Base-by-base conservation (phyloP, 805 yeast genomes). In the Jamesozyma jinghongensis region DNA sequence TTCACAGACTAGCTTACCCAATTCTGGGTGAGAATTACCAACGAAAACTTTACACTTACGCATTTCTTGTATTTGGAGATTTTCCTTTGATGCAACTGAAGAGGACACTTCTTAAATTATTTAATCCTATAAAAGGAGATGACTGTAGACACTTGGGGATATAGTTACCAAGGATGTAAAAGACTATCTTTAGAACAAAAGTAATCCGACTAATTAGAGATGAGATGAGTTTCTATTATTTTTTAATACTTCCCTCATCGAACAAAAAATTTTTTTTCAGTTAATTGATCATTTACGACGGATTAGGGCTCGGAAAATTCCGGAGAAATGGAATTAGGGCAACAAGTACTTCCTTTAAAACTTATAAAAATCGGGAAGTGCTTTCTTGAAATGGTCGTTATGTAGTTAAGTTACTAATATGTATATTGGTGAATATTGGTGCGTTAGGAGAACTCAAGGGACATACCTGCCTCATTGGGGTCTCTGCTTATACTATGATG, bases 21-120 rank as follows among this genome's bases (percentile, higher is more conserved):
- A 72, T 59, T 87, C 95, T 12, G 97, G 96, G 64, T 92, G 98
- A 40, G 97, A 88, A 45, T 85, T 79, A 35, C 99, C 99, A 43
- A 92, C 94, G 63, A 92, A 92, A 34, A 92, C 85, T 65, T 92
- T 90, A 59, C 96, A 86, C 79, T 88, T 87, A 65, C 97, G 86
- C 98, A 92, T 92, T 22, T 10, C 10, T 6, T 22, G 26, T 22
- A 19, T 48, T 49, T 35, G 20, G 14, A 4, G 17, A 34, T 6
- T 34, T 22, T 10, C 30, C 10, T 34, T 34, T 31, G 26, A 13
- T 32, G 14, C 8, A 7, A 11, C 26, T 7, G 20, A 19, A 19
- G 35, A 32, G 26, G 10, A 19, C 5, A 19, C 19, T 32, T 7
- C 10, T 32, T n/a, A 22, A 19, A 17, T 5, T 7, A 5, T 19